These are phyloP conservation scores for Narthecium ossifragum DNA, from an alignment of 106 monocot genomes.

Conservation along the genomic window DNA sequence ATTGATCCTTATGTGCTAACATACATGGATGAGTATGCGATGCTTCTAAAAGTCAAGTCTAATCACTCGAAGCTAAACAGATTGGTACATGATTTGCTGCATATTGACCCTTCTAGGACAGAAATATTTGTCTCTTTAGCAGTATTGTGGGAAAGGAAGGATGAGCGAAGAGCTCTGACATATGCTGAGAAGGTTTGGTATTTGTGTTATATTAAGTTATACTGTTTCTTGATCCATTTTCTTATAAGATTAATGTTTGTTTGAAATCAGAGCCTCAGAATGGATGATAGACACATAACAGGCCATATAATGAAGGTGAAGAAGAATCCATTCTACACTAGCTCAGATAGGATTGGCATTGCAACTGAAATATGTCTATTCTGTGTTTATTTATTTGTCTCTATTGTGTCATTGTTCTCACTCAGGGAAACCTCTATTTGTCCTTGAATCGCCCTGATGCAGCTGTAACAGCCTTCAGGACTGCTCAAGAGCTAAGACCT, in stretches of 20 bases:
- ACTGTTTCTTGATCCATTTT: slow-evolving; percentile 6
- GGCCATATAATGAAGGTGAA: slow-evolving; percentile 94
- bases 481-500: slow-evolving; percentile 80
- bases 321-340: neutral
- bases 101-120: slow-evolving; percentile 72
- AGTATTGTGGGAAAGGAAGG: slow-evolving; percentile 91
- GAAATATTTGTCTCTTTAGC: slow-evolving; percentile 84
- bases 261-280: slow-evolving; percentile 68
- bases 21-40: slow-evolving; percentile 99
- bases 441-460: slow-evolving; percentile 73
- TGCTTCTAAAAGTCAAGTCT: slow-evolving; percentile 83
- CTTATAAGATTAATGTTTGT: slow-evolving; percentile 6
- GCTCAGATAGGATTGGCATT: neutral
- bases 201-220: neutral
- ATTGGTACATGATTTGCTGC: slow-evolving; percentile 88
- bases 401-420: neutral
- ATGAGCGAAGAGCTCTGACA: slow-evolving; percentile 78
- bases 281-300: slow-evolving; percentile 80
- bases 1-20: slow-evolving; percentile 87
- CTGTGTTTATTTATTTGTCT: neutral
- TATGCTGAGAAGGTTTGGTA: slow-evolving; percentile 86
- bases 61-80: slow-evolving; percentile 78
- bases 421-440: slow-evolving; percentile 75
- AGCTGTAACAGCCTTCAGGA: slow-evolving; percentile 82
- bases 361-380: neutral